Evolutionary conservation across 371 early-diverging fungal species (phyloP).

Genomic region (Apophysomyces trapeziformis): DNA sequence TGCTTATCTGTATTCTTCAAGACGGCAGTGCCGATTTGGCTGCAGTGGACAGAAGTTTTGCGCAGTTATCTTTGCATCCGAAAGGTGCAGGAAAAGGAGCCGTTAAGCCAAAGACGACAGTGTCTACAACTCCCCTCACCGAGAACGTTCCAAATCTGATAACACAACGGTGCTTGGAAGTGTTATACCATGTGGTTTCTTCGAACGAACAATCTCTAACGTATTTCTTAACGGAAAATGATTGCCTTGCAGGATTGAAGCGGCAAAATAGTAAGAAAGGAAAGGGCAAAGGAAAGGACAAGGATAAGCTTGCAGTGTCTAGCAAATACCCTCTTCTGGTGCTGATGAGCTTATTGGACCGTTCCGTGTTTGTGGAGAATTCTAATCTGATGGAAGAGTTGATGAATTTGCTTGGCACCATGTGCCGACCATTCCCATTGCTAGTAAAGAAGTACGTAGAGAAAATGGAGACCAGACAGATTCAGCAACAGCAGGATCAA

Average conservation of each 20-base stretch:
- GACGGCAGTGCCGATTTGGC: constrained; percentile 82
- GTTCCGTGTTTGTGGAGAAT: constrained; percentile 78
- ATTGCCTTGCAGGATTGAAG: constrained; percentile 57
- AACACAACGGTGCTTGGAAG: constrained; percentile 86
- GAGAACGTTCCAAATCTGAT: constrained; percentile 82
- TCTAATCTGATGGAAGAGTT: constrained; percentile 84
- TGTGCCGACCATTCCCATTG: constrained; percentile 73
- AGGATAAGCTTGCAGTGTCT: constrained; percentile 39
- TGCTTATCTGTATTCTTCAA: constrained; percentile 86
- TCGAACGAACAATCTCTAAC: constrained; percentile 68
- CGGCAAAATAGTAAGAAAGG: constrained; percentile 61
- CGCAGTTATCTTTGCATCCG: constrained; percentile 69
- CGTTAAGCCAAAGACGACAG: constrained; percentile 27
- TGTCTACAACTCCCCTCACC: constrained; percentile 30
- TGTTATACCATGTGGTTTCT: constrained; percentile 73
- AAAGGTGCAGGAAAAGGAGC: constrained; percentile 45
- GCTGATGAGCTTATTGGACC: constrained; percentile 83
- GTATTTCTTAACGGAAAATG: constrained; percentile 80
- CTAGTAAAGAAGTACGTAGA: constrained; percentile 58
- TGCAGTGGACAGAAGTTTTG: constrained; percentile 79
- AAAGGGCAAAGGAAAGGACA: constrained; percentile 66
- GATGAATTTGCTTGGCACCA: constrained; percentile 82
- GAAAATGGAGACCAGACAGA: constrained; percentile 40
- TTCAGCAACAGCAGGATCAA: constrained; percentile 35
- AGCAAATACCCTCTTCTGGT: constrained; percentile 87